Conservation (phyloP, 306 rosid genomes). For the Sicyos edulis region DNA sequence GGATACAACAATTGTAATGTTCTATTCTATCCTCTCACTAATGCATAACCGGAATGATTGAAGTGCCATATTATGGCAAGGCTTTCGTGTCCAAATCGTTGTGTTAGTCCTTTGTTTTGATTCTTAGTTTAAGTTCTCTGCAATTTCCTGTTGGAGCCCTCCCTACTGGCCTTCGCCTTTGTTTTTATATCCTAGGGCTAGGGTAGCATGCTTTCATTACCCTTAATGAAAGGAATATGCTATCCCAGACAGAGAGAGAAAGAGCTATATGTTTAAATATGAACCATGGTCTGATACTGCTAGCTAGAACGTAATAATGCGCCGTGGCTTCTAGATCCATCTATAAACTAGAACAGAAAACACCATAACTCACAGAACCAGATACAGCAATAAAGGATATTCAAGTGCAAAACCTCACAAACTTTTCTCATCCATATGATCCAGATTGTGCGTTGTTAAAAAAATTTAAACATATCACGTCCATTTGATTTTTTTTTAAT, state of each 20-base stretch:
- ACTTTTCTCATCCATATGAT: background rate
- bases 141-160: background rate
- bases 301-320: background rate
- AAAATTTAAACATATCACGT: background rate
- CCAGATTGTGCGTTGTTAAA: background rate
- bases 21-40: background rate
- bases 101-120: background rate
- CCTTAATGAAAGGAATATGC: background rate
- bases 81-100: background rate
- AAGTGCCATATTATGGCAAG: background rate
- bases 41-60: background rate
- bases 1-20: slow-evolving; percentile 13
- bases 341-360: background rate
- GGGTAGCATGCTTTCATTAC: background rate
- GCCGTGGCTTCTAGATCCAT: background rate
- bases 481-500: no score
- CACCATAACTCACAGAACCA: background rate
- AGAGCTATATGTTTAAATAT: background rate
- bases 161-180: background rate
- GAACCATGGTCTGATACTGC: background rate
- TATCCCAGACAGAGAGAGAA: background rate
- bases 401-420: background rate
- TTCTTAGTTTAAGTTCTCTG: background rate
- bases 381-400: background rate
- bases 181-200: background rate